phyloP scores from a whole-genome alignment of 2,329 filamentous ascomycete species.

The Gaeumannomyces sp. region DNA sequence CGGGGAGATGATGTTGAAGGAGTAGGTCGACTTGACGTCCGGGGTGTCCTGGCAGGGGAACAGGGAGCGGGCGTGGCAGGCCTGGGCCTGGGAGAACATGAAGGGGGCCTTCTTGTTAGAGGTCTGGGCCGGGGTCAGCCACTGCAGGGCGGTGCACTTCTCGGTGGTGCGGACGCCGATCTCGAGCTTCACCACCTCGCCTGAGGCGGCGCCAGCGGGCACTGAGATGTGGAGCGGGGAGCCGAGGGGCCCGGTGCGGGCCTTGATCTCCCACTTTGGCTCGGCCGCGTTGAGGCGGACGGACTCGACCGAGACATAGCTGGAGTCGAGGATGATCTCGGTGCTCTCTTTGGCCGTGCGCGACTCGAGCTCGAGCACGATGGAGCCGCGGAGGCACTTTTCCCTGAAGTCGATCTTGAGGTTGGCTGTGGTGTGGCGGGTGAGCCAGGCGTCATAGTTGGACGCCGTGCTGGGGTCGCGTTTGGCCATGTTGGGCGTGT shows the following conservation, averaged over 20 bases:
- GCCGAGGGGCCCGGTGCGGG: conserved; percentile 67
- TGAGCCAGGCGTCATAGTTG: conserved; percentile 86
- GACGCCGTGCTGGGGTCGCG: conserved; percentile 86
- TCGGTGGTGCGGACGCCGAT: conserved; percentile 76
- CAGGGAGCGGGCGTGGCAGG: conserved; percentile 87
- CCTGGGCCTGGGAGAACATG: conserved; percentile 97
- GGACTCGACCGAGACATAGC: conserved; percentile 65
- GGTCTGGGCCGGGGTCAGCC: conserved; percentile 89
- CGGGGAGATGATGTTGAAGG: conserved; percentile 79
- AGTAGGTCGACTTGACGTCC: conserved; percentile 92
- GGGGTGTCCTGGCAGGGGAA: conserved; percentile 98
- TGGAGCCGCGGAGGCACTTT: conserved; percentile 70
- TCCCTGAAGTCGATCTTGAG: conserved; percentile 79
- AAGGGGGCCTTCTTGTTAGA: conserved; percentile 94
- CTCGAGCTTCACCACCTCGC: conserved; percentile 46
- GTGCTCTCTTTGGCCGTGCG: conserved; percentile 65
- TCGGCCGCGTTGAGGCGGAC: conserved; percentile 64
- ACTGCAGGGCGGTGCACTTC: conserved; percentile 87
- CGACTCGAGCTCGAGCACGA: conserved; percentile 70
- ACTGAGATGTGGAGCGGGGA: conserved; percentile 62
- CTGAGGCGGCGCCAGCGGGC: conserved; percentile 47
- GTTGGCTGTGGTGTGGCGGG: conserved; percentile 74
- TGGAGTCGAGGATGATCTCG: conserved; percentile 85
- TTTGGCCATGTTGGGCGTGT: conserved; percentile 28
- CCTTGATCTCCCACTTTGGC: conserved; percentile 62